Percentiles rank a stretch among this genome's conserved stretches.
phyloP scores from a whole-genome alignment of 192 early-diverging fungal species.

The Gigaspora rosea region DNA sequence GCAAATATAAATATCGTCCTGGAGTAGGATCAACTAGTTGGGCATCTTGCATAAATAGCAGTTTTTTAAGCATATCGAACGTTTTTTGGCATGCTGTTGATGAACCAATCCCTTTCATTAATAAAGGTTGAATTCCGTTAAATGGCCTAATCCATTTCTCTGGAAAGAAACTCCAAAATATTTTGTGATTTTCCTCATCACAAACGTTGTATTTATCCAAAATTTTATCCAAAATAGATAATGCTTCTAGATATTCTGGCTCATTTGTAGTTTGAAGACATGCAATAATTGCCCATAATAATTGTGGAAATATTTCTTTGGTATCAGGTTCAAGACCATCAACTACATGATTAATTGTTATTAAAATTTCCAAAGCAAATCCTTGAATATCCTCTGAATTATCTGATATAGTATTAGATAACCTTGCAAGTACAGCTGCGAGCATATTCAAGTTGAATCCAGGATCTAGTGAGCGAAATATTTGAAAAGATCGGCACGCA shows the following conservation, averaged over 20 bases:
- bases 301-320: slow-evolving; percentile 70
- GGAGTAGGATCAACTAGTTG: slow-evolving; percentile 64
- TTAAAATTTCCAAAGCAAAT: slow-evolving; percentile 76
- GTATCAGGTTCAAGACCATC: slow-evolving; percentile 53
- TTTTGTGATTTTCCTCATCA: slow-evolving; percentile 44
- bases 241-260: slow-evolving; percentile 73
- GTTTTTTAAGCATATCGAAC: slow-evolving; percentile 58
- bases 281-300: slow-evolving; percentile 82
- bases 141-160: slow-evolving; percentile 75
- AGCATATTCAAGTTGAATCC: slow-evolving; percentile 73
- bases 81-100: slow-evolving; percentile 55
- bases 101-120: slow-evolving; percentile 71
- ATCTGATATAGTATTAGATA: slow-evolving; percentile 79
- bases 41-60: slow-evolving; percentile 57
- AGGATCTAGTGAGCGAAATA: slow-evolving; percentile 73
- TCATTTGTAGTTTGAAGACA: slow-evolving; percentile 73
- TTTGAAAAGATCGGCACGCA: slow-evolving; percentile 86
- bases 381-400: slow-evolving; percentile 75
- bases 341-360: slow-evolving; percentile 67
- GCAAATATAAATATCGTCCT: slow-evolving; percentile 58
- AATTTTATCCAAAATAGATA: slow-evolving; percentile 66
- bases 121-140: slow-evolving; percentile 70
- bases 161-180: slow-evolving; percentile 65
- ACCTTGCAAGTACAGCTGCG: slow-evolving; percentile 70
- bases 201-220: slow-evolving; percentile 60